Evolutionary conservation across 192 early-diverging fungal species (phyloP), one percentile per base, ranked within the genome.

Genomic region (Coemansia sp.): DNA sequence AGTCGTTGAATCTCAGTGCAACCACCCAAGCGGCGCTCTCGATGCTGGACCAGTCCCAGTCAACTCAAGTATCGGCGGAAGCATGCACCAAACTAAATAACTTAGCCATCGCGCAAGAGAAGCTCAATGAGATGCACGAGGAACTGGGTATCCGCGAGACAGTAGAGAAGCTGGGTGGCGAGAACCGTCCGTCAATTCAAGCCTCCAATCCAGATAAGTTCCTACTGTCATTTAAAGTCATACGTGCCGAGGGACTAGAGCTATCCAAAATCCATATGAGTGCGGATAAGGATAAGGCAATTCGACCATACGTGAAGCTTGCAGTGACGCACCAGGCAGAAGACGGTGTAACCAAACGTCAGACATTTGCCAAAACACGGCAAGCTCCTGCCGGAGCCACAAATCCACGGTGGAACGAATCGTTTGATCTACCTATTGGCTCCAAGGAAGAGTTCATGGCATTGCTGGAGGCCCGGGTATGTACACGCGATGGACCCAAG

Each of bases 391-490:
- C 55, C 0, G 65, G 70, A 4, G 13, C 59, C 0, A 50, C 83
- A 7, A 89, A 90, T 50, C 89, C 88, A n/a, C 80, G 87, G 20
- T 92, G 90, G 90, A 86, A 92, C 53, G 82, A 92, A 65, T 75
- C 81, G 20, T 88, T 88, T 65, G 86, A 92, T 49, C 67, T 86
- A 36, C 79, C 80, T 10, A 52, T 90, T 19, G 72, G 60, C 5
- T 70, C 83, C 33, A 72, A 58, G 0, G 55, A 70, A 15, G 66
- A 69, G 45, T 45, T 65, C 16, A 9, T 49, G 48, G 41, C 71
- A 41, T 63, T 63, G 21, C 40, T 79, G 1, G 77, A 79, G 31
- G 77, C 61, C 10, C 77, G 77, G 12, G 47, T 79, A 3, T 79
- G 77, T 59, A 79, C 77, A 12, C 70, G 77, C 19, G 77, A 70